Conservation (phyloP, 208 protist species). For the Eutreptiella sp. region DNA sequence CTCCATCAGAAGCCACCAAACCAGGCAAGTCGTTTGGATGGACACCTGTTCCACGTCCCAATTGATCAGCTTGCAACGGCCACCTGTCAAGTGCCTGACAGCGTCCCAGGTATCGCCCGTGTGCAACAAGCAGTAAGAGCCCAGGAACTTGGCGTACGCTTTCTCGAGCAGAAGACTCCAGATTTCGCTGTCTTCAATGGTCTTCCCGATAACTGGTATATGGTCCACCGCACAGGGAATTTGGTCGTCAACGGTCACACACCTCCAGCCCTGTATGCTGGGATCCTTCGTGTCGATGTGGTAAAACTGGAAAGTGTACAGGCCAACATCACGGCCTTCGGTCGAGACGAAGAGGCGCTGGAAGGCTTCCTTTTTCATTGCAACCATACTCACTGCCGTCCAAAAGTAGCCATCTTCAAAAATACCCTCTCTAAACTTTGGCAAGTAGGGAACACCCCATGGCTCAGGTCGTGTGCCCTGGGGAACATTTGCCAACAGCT, state of each 20-base stretch:
- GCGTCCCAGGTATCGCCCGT: slow-evolving; percentile 2
- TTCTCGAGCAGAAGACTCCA: slow-evolving; percentile 13
- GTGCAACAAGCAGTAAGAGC: slow-evolving; percentile 9
- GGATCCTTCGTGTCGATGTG: not conserved
- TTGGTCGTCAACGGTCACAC: slow-evolving; percentile 19
- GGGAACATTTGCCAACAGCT: not conserved
- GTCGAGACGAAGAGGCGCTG: not conserved
- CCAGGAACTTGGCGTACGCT: slow-evolving; percentile 25
- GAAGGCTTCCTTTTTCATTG: slow-evolving; percentile 1
- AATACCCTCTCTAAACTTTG: slow-evolving; percentile 17
- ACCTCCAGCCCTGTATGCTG: not conserved
- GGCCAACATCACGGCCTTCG: not conserved
- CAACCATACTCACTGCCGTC: not conserved
- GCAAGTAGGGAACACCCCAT: not conserved
- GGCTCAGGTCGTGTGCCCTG: not conserved
- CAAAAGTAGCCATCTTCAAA: slow-evolving; percentile 9
- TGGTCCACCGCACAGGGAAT: not conserved
- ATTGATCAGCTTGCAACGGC: not conserved
- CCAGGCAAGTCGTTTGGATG: not conserved
- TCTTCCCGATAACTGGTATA: slow-evolving; percentile 16
- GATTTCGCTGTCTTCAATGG: not conserved
- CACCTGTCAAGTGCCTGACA: slow-evolving; percentile 6
- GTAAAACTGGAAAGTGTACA: slow-evolving; percentile 25
- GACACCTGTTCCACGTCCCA: not conserved
- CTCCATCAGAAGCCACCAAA: slow-evolving; percentile 13